These are phyloP conservation scores for Fusarium kyushuense DNA, from an alignment of 2,329 filamentous ascomycete species.

Conservation along the genomic window DNA sequence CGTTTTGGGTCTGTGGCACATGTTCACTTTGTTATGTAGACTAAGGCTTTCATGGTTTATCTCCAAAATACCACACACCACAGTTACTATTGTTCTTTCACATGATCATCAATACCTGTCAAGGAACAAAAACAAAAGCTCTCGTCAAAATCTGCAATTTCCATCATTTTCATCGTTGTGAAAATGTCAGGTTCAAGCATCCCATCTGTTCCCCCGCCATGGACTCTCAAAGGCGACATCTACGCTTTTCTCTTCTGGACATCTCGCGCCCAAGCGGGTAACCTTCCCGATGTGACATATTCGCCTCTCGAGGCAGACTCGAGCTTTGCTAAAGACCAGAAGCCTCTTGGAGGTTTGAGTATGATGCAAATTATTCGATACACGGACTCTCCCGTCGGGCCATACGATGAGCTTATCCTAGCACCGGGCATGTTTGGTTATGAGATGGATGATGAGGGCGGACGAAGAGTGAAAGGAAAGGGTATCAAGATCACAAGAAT, in stretches of 20 bases:
- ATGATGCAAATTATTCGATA: conserved; percentile 66
- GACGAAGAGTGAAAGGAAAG: conserved; percentile 48
- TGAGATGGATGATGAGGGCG: conserved; percentile 52
- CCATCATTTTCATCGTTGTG: conserved; percentile 45
- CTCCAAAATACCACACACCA: background rate
- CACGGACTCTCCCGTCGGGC: conserved; percentile 62
- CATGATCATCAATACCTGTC: background rate
- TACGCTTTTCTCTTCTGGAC: conserved; percentile 60
- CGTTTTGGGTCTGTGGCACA: too few relatives aligned
- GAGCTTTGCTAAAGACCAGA: conserved; percentile 53
- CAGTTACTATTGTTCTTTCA: background rate
- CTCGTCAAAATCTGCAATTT: background rate
- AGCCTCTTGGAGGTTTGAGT: conserved; percentile 58
- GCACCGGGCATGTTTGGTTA: conserved; percentile 61
- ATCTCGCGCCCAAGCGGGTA: conserved; percentile 43
- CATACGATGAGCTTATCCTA: conserved; percentile 66
- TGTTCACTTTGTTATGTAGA: too few relatives aligned
- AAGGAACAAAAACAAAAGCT: background rate
- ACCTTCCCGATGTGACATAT: conserved; percentile 56
- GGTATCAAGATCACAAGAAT: conserved; percentile 63
- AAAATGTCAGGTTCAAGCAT: conserved; percentile 34
- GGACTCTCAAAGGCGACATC: conserved; percentile 60
- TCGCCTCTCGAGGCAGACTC: conserved; percentile 61
- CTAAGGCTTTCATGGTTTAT: too few relatives aligned
- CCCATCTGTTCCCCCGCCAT: conserved; percentile 52